Conservation (phyloP, 129 eudicot species). For the Ambrosia trifida region DNA sequence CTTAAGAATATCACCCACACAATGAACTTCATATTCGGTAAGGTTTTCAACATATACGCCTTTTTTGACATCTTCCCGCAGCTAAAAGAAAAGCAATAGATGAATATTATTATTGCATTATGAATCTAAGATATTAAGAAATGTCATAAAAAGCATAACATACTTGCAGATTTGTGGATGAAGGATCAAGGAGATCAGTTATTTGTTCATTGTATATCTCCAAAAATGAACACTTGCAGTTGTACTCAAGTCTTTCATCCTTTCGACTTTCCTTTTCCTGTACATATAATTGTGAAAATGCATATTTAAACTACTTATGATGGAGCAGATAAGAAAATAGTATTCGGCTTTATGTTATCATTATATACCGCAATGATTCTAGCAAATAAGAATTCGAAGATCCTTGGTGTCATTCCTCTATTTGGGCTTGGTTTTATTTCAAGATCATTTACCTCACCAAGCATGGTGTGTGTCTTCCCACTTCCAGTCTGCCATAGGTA, state of each 20-base stretch:
- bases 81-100: slow-evolving; percentile 38
- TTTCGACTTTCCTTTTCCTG: slow-evolving; percentile 89
- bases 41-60: slow-evolving; percentile 95
- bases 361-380: slow-evolving; percentile 71
- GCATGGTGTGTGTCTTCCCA: slow-evolving; percentile 94
- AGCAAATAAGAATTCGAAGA: slow-evolving; percentile 87
- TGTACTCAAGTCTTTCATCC: slow-evolving; percentile 67
- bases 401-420: slow-evolving; percentile 95
- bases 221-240: slow-evolving; percentile 89
- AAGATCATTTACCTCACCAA: slow-evolving; percentile 74
- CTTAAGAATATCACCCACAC: slow-evolving; percentile 76
- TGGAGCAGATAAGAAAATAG: neutral
- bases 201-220: slow-evolving; percentile 96
- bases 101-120: neutral
- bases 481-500: slow-evolving; percentile 74
- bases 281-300: neutral
- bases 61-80: slow-evolving; percentile 76
- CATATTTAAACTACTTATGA: neutral
- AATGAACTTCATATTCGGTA: slow-evolving; percentile 73
- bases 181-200: slow-evolving; percentile 88
- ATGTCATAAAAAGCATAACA: slow-evolving; percentile 19
- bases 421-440: slow-evolving; percentile 69
- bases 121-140: neutral
- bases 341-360: neutral
- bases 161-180: slow-evolving; percentile 89